A percentile compares a stretch with the other conserved stretches of the same genome.
Evolutionary conservation across 345 rosid species (phyloP).

Genomic region (Salix koriyanagi): DNA sequence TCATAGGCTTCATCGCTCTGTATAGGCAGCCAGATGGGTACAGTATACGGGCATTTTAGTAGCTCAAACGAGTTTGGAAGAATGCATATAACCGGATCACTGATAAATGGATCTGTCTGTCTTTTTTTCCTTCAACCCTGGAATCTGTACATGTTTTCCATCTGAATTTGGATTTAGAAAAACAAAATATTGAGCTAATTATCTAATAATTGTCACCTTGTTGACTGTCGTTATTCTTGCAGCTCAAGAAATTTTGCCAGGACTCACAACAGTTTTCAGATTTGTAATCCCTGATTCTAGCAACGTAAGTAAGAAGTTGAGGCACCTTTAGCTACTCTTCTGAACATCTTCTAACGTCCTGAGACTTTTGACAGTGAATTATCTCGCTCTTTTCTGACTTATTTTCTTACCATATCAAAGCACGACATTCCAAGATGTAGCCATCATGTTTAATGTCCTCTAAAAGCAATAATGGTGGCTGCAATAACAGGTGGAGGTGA

Average conservation of each 20-base stretch:
- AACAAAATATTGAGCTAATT: too few relatives aligned
- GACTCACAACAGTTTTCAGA: slow-evolving; percentile 41
- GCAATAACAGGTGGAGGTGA: slow-evolving; percentile 39
- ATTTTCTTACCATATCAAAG: too few relatives aligned
- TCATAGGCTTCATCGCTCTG: too few relatives aligned
- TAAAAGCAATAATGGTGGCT: slow-evolving; percentile 1
- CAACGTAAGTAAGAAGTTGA: slow-evolving; percentile 23
- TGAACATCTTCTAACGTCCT: too few relatives aligned
- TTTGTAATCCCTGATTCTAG: slow-evolving; percentile 40
- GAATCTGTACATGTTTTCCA: too few relatives aligned
- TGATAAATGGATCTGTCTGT: background rate
- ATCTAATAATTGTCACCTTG: background rate
- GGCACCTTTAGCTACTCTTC: background rate
- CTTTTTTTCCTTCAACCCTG: background rate
- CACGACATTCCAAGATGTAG: too few relatives aligned
- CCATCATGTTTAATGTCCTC: background rate
- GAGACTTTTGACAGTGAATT: too few relatives aligned
- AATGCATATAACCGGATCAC: too few relatives aligned
- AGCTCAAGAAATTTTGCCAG: slow-evolving; percentile 48
- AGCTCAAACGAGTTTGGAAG: too few relatives aligned
- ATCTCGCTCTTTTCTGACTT: too few relatives aligned
- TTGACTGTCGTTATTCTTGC: slow-evolving; percentile 3
- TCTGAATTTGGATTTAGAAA: too few relatives aligned
- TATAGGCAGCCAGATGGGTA: background rate
- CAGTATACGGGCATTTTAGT: background rate